Evolutionary conservation across 225 moss, liverwort and hornwort species (phyloP), one percentile per base, ranked within the genome.

Genomic region (Rhytidiadelphus loreus): DNA sequence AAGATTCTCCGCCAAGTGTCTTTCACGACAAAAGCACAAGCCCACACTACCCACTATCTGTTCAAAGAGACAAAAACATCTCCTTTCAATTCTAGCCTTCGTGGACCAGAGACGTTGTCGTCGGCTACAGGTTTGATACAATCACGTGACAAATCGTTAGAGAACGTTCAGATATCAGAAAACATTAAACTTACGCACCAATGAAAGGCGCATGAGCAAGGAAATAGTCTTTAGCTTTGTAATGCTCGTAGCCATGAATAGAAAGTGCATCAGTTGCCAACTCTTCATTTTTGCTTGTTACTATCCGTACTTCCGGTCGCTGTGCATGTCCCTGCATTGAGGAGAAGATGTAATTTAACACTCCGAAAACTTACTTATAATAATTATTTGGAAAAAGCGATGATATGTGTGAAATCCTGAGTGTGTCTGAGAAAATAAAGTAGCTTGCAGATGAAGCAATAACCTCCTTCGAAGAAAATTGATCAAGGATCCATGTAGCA

Each of bases 241-340:
- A 99, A 90, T 94, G 97, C 93, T 99, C 99, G 90, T 97, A 97
- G 83, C 97, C 96, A 90, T 96, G 97, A 83, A 97, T 96, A 80
- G 99, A 93, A 70, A 97, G 93, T 88, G 99, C 96, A 93, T 99
- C 95, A 63, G 97, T 96, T 55, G 99, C 95, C 74, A 97, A 93
- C 92, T 99, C 99, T 89, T 99, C 97, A 89, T 96, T 97, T 84
- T 94, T 93, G 87, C 93, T 93, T 78, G 96, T 99, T 56, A 99
- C 92, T 80, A 99, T 96, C 57, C 97, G 96, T 68, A 97, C 97
- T 93, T 99, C 99, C 71, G 99, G 99, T 91, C 97, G 94, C 63
- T 96, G 96, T 58, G 97, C 96, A 86, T 95, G 94, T 86, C 97
- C 96, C 99, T 99, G 91, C 85, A 81, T 74, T 83, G 82, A 78